Evolutionary conservation across 202 grass and related monocot genomes (phyloP).

Genomic region (Thinopyrum obtusiflorum): DNA sequence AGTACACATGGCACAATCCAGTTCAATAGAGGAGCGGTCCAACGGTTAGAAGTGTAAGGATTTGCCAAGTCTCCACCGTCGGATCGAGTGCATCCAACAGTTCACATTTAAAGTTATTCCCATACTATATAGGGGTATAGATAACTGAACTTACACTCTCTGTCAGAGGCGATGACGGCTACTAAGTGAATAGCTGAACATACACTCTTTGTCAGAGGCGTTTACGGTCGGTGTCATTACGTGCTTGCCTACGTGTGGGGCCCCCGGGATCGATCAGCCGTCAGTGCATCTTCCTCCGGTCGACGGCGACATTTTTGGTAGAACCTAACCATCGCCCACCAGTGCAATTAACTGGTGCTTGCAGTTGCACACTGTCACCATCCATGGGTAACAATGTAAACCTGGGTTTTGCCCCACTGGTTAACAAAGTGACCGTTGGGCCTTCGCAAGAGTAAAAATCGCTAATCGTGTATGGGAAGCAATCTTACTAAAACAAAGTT

Average conservation of each 20-base stretch:
- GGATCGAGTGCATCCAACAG: too few species aligned
- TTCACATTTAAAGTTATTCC: too few species aligned
- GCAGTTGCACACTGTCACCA: conserved; percentile 5
- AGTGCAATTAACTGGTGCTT: not conserved
- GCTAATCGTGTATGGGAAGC: not conserved
- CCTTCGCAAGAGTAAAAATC: not conserved
- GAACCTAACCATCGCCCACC: not conserved
- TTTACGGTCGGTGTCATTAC: not conserved
- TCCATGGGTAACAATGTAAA: not conserved
- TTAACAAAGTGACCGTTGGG: not conserved
- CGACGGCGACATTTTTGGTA: not conserved
- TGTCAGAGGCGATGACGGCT: too few species aligned
- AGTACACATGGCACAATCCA: too few species aligned
- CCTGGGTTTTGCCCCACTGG: not conserved
- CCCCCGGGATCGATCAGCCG: not conserved
- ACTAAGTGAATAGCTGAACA: too few species aligned
- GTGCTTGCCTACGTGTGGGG: not conserved
- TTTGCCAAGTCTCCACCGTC: too few species aligned
- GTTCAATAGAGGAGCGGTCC: too few species aligned
- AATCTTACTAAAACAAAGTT: too few species aligned
- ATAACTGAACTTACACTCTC: too few species aligned
- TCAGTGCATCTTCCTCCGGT: not conserved
- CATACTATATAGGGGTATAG: too few species aligned
- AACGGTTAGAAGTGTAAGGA: too few species aligned
- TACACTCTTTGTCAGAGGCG: too few species aligned